Percentiles rank a stretch among this genome's conserved stretches.
These are phyloP conservation scores for Neurospora africana DNA, from an alignment of 495 filamentous ascomycete genomes.

Conservation along the genomic window DNA sequence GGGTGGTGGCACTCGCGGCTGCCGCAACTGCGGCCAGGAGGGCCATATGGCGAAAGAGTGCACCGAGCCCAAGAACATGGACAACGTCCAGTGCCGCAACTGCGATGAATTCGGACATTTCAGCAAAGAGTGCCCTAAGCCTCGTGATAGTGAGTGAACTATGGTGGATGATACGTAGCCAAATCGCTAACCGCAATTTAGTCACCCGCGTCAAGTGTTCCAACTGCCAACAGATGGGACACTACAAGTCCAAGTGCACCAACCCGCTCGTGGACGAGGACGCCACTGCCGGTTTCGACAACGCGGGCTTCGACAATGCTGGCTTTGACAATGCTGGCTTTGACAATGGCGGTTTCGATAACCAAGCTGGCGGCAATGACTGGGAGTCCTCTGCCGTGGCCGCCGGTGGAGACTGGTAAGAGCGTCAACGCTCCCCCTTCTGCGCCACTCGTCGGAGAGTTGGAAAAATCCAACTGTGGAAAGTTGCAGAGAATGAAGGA, in stretches of 20 bases:
- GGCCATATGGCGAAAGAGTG: constrained; percentile 47
- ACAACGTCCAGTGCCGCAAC: constrained; percentile 57
- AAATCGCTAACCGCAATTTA: constrained; percentile 20
- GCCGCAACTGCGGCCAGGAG: constrained; percentile 58
- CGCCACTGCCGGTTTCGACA: constrained; percentile 8
- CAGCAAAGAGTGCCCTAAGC: constrained; percentile 63
- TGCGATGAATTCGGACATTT: constrained; percentile 66
- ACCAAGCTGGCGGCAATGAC: background rate
- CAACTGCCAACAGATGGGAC: constrained; percentile 68
- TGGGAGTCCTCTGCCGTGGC: background rate
- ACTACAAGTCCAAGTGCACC: constrained; percentile 52
- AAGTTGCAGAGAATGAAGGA: background rate
- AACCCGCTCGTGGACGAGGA: constrained; percentile 32
- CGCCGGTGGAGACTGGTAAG: constrained; percentile 10
- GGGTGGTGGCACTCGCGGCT: constrained; percentile 40
- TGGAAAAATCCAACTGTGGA: background rate
- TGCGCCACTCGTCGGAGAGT: background rate
- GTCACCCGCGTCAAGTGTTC: constrained; percentile 61
- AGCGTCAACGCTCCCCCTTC: background rate
- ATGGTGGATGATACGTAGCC: constrained; percentile 14
- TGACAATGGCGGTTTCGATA: constrained; percentile 3
- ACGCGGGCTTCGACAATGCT: background rate
- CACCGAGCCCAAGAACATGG: constrained; percentile 57
- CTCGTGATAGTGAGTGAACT: constrained; percentile 51
- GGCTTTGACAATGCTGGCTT: constrained; percentile 1